Conservation (phyloP, 2,329 filamentous ascomycete genomes). For the Diaporthe ilicicola region DNA sequence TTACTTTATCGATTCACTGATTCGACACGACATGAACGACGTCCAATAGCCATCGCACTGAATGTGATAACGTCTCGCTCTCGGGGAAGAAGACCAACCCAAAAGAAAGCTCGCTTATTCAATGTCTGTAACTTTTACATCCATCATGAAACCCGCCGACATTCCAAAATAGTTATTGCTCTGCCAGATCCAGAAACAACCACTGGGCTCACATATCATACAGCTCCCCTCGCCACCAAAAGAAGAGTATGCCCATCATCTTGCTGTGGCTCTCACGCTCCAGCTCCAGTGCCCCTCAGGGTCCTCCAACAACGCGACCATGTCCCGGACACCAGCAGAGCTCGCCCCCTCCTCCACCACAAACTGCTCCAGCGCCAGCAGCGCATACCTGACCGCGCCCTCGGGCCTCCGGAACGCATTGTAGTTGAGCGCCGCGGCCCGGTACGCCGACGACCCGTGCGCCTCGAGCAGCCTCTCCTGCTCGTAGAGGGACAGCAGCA, state of each 20-base stretch:
- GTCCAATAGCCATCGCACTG: no score
- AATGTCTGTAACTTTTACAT: no score
- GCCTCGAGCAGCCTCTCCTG: slow-evolving; percentile 46
- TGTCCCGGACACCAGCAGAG: slow-evolving; percentile 43
- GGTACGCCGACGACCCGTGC: slow-evolving; percentile 49
- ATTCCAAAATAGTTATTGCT: no score
- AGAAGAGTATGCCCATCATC: background rate
- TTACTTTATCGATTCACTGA: no score
- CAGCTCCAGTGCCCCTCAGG: slow-evolving; percentile 36
- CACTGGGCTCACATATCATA: no score
- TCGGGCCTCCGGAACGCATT: slow-evolving; percentile 43
- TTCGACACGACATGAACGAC: no score
- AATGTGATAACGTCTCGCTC: no score
- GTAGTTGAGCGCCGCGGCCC: slow-evolving; percentile 48
- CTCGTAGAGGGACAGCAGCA: slow-evolving; percentile 45
- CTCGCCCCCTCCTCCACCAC: slow-evolving; percentile 47
- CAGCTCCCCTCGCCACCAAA: no score
- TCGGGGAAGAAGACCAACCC: no score
- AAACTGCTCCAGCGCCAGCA: slow-evolving; percentile 44
- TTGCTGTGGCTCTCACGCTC: background rate
- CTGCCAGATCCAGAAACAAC: no score
- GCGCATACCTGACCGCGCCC: slow-evolving; percentile 44
- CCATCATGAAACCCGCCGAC: no score
- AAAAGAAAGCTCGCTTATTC: no score
- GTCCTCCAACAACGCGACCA: slow-evolving; percentile 42